Base-by-base conservation (phyloP, 108 stramenopile species). In the Pseudonitzschia multiseries region DNA sequence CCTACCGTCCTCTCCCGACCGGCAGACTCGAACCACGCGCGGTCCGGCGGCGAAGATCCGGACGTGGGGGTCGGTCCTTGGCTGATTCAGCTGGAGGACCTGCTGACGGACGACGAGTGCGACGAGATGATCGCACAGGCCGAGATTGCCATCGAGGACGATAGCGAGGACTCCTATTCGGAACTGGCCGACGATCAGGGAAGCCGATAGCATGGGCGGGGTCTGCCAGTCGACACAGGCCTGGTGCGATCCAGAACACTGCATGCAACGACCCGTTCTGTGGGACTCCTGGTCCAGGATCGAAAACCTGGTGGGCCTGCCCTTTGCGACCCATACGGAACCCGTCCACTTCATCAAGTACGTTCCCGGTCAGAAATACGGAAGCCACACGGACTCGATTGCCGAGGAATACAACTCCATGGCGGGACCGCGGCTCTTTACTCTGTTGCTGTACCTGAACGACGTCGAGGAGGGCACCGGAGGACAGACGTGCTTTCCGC, bases 401-500 rank as follows among this genome's bases (percentile, higher is more conserved):
- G 20, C 29, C 0, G 61, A 62, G 8, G 61, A 62, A 62, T 62
- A 40, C 36, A 8, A 62, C 29, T 62, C 61, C 41, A 33, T 62
- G 61, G 12, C 13, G 32, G 94, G 94, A 4, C 81, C 81, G 0
- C 81, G 94, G 10, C 86, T 93, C 32, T 72, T 90, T 40, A 91
- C 89, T 10, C 72, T 81, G 1, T 91, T 89, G 57, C 67, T 95
- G 6, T 96, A 96, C 63, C 76, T 97, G 21, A 86, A 88, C 36
- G 90, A 96, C 44, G 93, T 97, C 3, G 93, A 95, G 46, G 89
- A 84, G 8, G 96, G 95, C 5, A 61, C 26, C 32, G 59, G 61
- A 13, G 96, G 96, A 12, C 95, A 85, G 6, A 97, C 96, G 3
- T 65, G 78, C 26, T 97, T 97, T 75, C 81, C 88, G 18, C 26